These are phyloP conservation scores for Urochloa ruziziensis DNA, from an alignment of 176 grass and related monocot genomes.

Conservation along the genomic window DNA sequence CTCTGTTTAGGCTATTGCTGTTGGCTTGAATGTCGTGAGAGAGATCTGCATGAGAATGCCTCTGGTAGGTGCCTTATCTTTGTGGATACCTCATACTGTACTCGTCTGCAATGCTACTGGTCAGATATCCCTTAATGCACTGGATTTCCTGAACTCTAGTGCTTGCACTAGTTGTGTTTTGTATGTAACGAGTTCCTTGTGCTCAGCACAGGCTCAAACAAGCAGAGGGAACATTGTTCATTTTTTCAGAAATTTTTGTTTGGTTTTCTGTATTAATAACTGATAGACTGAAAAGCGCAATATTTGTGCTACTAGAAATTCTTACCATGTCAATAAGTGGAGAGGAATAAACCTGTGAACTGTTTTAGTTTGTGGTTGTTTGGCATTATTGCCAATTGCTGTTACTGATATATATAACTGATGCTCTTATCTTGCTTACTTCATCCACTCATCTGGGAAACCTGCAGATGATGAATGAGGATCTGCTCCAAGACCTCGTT, in stretches of 20 bases:
- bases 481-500: constrained; percentile 95
- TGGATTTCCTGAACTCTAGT: background rate
- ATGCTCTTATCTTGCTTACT: background rate
- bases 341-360: background rate
- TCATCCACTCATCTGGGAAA: background rate
- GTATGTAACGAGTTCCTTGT: background rate
- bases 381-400: background rate
- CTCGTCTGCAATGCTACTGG: background rate
- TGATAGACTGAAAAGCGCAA: constrained; percentile 5
- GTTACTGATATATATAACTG: constrained; percentile 4
- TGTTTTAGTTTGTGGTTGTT: background rate
- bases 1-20: constrained; percentile 74
- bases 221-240: background rate
- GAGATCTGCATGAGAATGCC: constrained; percentile 96
- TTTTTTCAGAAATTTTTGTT: background rate
- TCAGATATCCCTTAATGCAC: background rate
- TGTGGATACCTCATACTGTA: background rate
- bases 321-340: background rate
- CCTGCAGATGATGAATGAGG: constrained; percentile 91
- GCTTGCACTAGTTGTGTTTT: background rate
- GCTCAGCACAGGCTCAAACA: background rate
- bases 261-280: background rate
- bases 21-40: constrained; percentile 92
- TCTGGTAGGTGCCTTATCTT: constrained; percentile 58
- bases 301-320: background rate